Conservation (phyloP, 208 protist species). For the Acanthamoeba lenticulata region DNA sequence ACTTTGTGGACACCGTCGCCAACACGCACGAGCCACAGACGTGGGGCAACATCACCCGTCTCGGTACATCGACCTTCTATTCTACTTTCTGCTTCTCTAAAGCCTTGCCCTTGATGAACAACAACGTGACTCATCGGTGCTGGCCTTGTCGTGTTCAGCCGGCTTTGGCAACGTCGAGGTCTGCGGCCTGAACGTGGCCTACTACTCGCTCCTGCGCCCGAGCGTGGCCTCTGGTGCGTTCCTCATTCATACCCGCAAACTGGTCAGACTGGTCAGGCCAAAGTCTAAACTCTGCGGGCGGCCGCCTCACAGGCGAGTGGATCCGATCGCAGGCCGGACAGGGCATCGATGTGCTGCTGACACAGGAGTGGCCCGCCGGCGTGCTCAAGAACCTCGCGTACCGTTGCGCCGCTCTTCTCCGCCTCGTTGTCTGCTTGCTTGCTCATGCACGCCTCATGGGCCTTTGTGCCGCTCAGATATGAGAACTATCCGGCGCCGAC, state of each 20-base stretch:
- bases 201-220: not conserved
- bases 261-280: too few species aligned
- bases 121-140: not conserved
- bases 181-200: slow-evolving; percentile 55
- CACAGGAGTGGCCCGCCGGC: slow-evolving; percentile 26
- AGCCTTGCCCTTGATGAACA: not conserved
- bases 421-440: not conserved
- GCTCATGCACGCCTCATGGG: not conserved
- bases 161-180: slow-evolving; percentile 62
- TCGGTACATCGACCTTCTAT: slow-evolving; percentile 3
- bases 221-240: not conserved
- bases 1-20: slow-evolving; percentile 16
- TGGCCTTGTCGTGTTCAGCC: slow-evolving; percentile 5
- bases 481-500: not conserved
- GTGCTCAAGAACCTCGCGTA: slow-evolving; percentile 56
- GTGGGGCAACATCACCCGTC: slow-evolving; percentile 41
- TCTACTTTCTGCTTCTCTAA: not conserved
- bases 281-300: too few species aligned
- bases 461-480: not conserved
- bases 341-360: slow-evolving; percentile 35
- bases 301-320: not conserved
- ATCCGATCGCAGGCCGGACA: not conserved
- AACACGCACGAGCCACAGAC: slow-evolving; percentile 21
- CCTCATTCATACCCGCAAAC: too few species aligned
- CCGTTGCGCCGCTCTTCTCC: not conserved